Base-by-base conservation (phyloP, 2,329 filamentous ascomycete species). In the Aspergillus sp. region DNA sequence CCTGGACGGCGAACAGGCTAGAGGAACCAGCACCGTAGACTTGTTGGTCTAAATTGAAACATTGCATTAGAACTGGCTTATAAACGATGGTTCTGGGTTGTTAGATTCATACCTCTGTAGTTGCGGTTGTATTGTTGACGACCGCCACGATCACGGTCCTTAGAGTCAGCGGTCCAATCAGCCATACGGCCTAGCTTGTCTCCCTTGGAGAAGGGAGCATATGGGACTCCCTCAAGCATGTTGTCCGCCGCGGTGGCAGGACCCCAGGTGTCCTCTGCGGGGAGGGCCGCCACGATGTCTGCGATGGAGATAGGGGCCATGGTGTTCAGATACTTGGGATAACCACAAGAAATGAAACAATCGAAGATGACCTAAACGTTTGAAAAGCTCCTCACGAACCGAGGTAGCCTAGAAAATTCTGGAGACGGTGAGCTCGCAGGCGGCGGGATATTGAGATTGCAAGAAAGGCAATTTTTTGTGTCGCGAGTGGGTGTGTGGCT, bases 161-260 rank as follows among this genome's bases (percentile, higher is more conserved):
- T 97, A 75, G 90, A 87, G 73, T 97, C 95, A 48, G 87, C 73
- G 17, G 93, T 96, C 95, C 95, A 99, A 82, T 99, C 95, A 61
- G 95, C 95, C 93, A 99, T 98, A 76, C 95, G 93, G 72, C 95
- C 95, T 60, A 99, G 84, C 84, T 97, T 98, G 82, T 99, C 95
- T 75, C 91, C 92, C 80, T 99, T 99, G 66, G 93, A 97, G 83
- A 95, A 99, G 61, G 95, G 95, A 68, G 95, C 95, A 77, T 97
- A 99, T 40, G 95, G 95, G 50, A 98, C 91, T 74, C 95, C 95
- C 74, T 96, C 88, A 70, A 98, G 85, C 62, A 90, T 96, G 64
- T 91, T 96, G 75, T 96, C 91, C 69, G 81, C 86, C 60, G 92
- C 89, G 66, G 89, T 86, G 61, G 90, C 77, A 54, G 93, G 93